Base-by-base conservation (phyloP, 495 filamentous ascomycete genomes). In the Talaromyces wortmannii region DNA sequence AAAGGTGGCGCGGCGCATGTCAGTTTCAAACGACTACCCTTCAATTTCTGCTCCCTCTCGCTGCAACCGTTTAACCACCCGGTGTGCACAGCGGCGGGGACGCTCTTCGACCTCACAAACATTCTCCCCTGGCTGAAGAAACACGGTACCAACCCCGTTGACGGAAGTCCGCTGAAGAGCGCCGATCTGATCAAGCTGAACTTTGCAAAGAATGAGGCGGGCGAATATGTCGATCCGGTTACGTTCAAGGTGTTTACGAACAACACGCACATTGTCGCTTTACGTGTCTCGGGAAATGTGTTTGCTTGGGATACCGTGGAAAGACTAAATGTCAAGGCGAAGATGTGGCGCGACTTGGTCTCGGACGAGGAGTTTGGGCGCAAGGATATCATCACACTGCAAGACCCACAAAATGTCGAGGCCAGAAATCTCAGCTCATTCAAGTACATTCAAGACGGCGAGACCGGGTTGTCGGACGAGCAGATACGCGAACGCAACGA, bases 231-330 rank as follows among this genome's bases (percentile, higher is more conserved):
- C 58, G 94, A 99, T 67, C 94, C 94, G 2, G 92, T 99, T 17
- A 96, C 90, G 4, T 97, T 87, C 77, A 99, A 99, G 72, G 86
- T 94, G 10, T 86, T 99, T 60, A 99, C 94, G 40, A 91, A 99
- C 66, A 97, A 97, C 67, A 96, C 95, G 7, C 94, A 99, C 66
- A 88, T 99, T 45, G 89, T 97, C 45, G 91, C 92, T 31, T 74
- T 99, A 56, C 77, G 85, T 48, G 90, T 89, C 61, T 89, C 90
- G 40, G 91, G 90, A 33, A 97, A 97, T 72, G 95, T 96, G 6
- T 99, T 96, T 65, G 84, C 91, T 8, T 96, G 86, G 83, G 94
- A 97, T 64, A 99, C 94, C 3, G 80, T 97, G 10, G 90, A 97
- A 67, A 80, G 90, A 58, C 79, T 97, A 67, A 99, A 99, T 71